phyloP scores from a whole-genome alignment of 768 basidiomycete genomes.

The Chiua virens region DNA sequence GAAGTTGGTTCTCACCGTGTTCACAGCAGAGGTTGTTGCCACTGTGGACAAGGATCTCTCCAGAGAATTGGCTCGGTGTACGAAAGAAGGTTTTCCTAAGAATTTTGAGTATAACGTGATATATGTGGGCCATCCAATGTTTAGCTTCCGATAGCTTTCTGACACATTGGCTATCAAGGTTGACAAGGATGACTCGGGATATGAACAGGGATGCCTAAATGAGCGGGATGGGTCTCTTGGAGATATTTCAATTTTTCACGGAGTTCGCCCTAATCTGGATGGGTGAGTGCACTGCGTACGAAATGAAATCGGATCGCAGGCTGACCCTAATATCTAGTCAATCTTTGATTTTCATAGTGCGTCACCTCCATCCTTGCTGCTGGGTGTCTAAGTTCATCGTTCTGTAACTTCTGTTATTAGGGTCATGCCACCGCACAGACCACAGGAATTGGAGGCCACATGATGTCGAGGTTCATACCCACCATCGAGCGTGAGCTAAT shows the following conservation, averaged over 20 bases:
- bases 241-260: too few species aligned
- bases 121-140: slow-evolving; percentile 7
- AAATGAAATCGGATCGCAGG: too few species aligned
- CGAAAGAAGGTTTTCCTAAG: not conserved
- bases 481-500: slow-evolving; percentile 13
- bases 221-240: too few species aligned
- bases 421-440: slow-evolving; percentile 13
- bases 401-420: not conserved
- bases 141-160: too few species aligned
- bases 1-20: slow-evolving; percentile 28
- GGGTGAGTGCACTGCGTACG: too few species aligned
- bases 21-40: slow-evolving; percentile 12
- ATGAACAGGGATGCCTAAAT: too few species aligned
- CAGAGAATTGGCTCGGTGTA: not conserved
- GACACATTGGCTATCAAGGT: too few species aligned
- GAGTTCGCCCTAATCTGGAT: too few species aligned
- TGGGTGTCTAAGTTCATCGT: too few species aligned
- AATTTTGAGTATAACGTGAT: slow-evolving; percentile 5
- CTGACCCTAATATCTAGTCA: too few species aligned
- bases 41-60: not conserved
- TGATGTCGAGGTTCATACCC: slow-evolving; percentile 8
- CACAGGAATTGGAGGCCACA: slow-evolving; percentile 11
- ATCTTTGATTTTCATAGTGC: slow-evolving; percentile 68
- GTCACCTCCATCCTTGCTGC: slow-evolving; percentile 19
- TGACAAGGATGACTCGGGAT: too few species aligned